Base-by-base conservation (phyloP, 768 basidiomycete genomes). In the Suillus spraguei region DNA sequence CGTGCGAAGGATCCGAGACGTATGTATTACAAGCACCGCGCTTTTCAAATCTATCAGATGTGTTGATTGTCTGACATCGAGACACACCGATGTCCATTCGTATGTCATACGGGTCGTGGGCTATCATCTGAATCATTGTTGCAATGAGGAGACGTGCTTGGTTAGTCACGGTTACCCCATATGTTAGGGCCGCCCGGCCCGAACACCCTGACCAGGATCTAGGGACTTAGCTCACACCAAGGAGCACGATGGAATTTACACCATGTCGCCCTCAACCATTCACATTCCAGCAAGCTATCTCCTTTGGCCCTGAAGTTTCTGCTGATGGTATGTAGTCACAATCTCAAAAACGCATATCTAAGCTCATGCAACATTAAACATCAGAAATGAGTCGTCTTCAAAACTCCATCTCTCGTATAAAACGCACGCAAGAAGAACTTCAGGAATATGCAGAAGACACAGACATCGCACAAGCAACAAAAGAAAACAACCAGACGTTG, bases 401-500 rank as follows among this genome's bases (percentile, higher is more conserved):
- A 67, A 86, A 91, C 69, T 94, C 93, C 11, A 72, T 95, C 58
- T 68, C 71, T 41, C 89, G 85, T 66, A 76, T 95, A 58, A 77
- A 76, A 62, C 78, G 80, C 41, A 91, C 93, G 7, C 92, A 95
- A 70, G 68, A 71, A 9, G 77, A 83, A 58, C 78, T 94, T 32
- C 70, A 78, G 55, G 82, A 84, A 62, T 79, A 82, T 65, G 73
- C 74, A 60, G 72, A 74, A 4, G 91, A 92, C 71, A 75, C 77
- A 7, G 91, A 91, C 58, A 72, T 92, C 10, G 70, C 69, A 38
- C 80, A 83, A 53, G 91, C 88, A 11, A 74, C 87, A 8, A 79
- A 85, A 62, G 93, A 95, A 75, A 95, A 95, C 70, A 80, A 87
- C 67, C 74, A 67, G 3, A 89, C 90, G 47, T 91, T 95, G 92